Evolutionary conservation across 176 grass and related monocot genomes (phyloP).

Genomic region (Avena insularis): DNA sequence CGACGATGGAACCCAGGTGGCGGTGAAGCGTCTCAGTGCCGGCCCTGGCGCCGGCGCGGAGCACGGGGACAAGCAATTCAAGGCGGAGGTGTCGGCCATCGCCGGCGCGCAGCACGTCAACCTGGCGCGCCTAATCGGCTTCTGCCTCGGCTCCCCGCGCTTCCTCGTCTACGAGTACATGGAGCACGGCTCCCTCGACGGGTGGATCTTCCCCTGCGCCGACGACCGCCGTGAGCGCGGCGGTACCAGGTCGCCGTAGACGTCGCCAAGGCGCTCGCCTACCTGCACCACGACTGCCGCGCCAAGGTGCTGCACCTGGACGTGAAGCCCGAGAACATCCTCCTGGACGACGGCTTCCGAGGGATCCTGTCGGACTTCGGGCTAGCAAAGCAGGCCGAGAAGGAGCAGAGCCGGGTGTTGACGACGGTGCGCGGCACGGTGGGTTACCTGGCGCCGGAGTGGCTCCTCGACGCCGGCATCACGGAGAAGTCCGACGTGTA

Average conservation of each 20-base stretch:
- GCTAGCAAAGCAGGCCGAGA: conserved; percentile 58
- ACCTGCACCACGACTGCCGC: conserved; percentile 74
- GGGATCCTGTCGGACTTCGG: conserved; percentile 67
- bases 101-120: conserved; percentile 63
- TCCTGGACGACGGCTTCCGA: conserved; percentile 61
- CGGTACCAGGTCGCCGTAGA: conserved; percentile 60
- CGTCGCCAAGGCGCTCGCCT: conserved; percentile 63
- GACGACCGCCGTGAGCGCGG: background rate
- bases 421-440: conserved; percentile 64
- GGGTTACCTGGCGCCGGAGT: conserved; percentile 79
- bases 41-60: background rate
- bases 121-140: conserved; percentile 63
- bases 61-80: conserved; percentile 57
- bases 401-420: conserved; percentile 72
- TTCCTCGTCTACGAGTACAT: conserved; percentile 70
- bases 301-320: conserved; percentile 77
- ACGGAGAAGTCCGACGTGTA: conserved; percentile 77
- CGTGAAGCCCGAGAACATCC: conserved; percentile 90
- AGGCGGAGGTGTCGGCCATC: conserved; percentile 62
- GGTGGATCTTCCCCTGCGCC: conserved; percentile 52
- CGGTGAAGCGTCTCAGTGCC: conserved; percentile 62
- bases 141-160: conserved; percentile 49
- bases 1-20: conserved; percentile 64
- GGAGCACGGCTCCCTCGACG: conserved; percentile 56
- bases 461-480: conserved; percentile 61